Base-by-base conservation (phyloP, 306 rosid genomes). In the Lupinus albus region DNA sequence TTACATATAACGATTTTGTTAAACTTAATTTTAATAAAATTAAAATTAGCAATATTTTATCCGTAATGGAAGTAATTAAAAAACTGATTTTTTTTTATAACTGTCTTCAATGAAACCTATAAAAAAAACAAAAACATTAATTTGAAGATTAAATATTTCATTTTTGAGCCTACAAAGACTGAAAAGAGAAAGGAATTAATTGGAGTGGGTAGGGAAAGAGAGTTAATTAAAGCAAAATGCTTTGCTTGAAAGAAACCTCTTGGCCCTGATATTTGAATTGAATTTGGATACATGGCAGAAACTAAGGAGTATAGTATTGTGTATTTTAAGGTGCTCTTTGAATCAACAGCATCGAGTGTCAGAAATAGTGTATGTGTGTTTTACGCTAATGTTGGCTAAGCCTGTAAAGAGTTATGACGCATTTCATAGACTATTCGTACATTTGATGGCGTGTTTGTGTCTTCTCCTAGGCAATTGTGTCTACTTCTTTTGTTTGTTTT, bases 191-290 rank as follows among this genome's bases (percentile, higher is more conserved):
- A 39, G 1, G 2, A 12, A 11, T 9, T 47, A 4, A 1, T 10
- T 7, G 10, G 11, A 6, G 8, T 13, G 7, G 55, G 5, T 21
- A 52, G 25, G 35, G 12, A 45, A 38, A 39, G 46, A 39, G 12
- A 11, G 56, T 16, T 30, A 63, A 62, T 48, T 71, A 67, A 75
- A 75, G 63, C 21, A 8, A 53, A 68, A 72, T 78, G 76, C 33
- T 73, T 86, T 81, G 81, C 80, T 74, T 83, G 78, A 74, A 81
- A 76, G 91, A 42, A 80, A 83, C 78, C 47, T 67, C 75, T 28
- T 20, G 53, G 62, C 15, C n/a, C 16, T 17, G 21, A 17, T 5
- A 2, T 41, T 41, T 2, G n/a, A 0, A 10, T 41, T 10, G 13
- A 4, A 3, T 3, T 38, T 33, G 38, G 38, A 39, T 10, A 39